Evolutionary conservation across 345 rosid genomes (phyloP).

Genomic region (Trapa bicornis): DNA sequence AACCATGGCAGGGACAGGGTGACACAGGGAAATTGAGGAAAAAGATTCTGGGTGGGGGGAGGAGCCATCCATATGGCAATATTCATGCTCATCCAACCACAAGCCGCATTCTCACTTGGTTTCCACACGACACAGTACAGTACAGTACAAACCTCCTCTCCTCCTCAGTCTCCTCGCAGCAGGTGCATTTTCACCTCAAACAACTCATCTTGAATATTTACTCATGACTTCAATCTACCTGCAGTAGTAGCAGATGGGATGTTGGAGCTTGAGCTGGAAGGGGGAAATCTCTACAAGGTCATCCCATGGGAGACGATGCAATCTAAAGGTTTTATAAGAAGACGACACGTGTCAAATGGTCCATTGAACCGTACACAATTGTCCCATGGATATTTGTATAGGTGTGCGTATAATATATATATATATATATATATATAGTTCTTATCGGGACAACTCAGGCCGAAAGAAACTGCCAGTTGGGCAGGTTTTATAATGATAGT

Average conservation of each 20-base stretch:
- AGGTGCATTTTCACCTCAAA: no score
- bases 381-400: slow-evolving; percentile 4
- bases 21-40: neutral
- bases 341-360: slow-evolving; percentile 14
- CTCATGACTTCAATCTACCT: no score
- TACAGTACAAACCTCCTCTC: no score
- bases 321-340: slow-evolving; percentile 10
- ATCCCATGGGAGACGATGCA: slow-evolving; percentile 1
- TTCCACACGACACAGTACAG: no score
- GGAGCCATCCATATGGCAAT: neutral
- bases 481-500: neutral
- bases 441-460: slow-evolving; percentile 2
- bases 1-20: slow-evolving; percentile 1
- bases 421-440: neutral
- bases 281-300: slow-evolving; percentile 17
- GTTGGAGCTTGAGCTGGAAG: slow-evolving; percentile 3
- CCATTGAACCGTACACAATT: slow-evolving; percentile 10
- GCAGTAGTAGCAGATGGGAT: neutral
- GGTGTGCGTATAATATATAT: no score
- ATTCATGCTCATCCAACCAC: no score
- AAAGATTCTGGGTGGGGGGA: neutral
- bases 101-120: no score
- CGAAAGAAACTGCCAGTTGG: neutral
- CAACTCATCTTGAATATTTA: no score
- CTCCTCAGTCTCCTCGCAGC: no score